A percentile compares a stretch with the other conserved stretches of the same genome.
phyloP scores from a whole-genome alignment of 306 rosid species.

The Trifolium pratense region DNA sequence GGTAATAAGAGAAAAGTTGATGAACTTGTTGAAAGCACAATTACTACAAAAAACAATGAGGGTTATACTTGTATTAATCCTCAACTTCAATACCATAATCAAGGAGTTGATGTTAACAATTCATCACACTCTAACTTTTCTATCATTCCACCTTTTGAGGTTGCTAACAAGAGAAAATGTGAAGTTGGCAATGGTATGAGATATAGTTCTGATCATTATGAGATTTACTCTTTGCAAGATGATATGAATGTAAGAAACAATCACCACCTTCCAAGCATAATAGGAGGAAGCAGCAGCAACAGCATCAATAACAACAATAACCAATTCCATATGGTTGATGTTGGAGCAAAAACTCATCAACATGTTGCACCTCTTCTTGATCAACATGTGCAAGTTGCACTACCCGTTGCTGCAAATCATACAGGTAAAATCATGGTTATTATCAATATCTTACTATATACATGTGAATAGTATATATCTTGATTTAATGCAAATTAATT shows the following conservation, averaged over 20 bases:
- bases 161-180: slow-evolving; percentile 1
- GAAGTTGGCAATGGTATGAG: background rate
- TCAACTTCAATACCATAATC: too few species aligned
- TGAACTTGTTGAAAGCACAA: background rate
- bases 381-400: background rate
- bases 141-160: background rate
- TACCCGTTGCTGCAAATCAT: background rate
- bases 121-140: background rate
- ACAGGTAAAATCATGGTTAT: background rate
- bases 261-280: background rate
- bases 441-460: background rate
- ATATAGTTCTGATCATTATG: background rate
- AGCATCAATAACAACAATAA: background rate
- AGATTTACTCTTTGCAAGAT: background rate
- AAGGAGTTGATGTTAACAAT: background rate
- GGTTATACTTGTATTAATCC: too few species aligned
- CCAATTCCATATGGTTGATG: background rate
- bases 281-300: too few species aligned
- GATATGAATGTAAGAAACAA: slow-evolving; percentile 11
- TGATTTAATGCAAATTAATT: too few species aligned
- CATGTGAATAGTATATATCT: too few species aligned
- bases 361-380: background rate
- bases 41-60: background rate
- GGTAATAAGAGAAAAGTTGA: too few species aligned
- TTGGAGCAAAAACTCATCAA: background rate